Conservation (phyloP, 345 rosid genomes). For the Trapa incisa region DNA sequence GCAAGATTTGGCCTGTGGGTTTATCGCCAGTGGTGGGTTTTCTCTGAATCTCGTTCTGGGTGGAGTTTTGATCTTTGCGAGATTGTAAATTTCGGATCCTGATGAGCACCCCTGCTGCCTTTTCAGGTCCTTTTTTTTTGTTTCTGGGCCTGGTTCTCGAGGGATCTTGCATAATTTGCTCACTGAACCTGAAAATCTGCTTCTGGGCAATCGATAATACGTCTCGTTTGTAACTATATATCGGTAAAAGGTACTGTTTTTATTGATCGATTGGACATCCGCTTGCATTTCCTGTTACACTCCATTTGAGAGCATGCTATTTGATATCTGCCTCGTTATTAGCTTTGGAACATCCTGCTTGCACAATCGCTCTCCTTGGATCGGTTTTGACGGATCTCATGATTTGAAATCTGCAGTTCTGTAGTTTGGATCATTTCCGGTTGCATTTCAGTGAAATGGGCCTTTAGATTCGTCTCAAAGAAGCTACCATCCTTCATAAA, state of each 20-base stretch:
- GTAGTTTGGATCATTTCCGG: not conserved
- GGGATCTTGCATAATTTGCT: constrained; percentile 42
- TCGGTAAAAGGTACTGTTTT: constrained; percentile 28
- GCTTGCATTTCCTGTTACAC: constrained; percentile 3
- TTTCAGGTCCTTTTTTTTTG: constrained; percentile 23
- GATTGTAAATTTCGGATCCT: constrained; percentile 24
- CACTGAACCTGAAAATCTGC: constrained; percentile 29
- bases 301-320: constrained; percentile 3
- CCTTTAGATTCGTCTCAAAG: not conserved
- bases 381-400: not conserved
- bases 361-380: not conserved
- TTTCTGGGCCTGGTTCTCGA: constrained; percentile 27
- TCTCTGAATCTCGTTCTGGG: constrained; percentile 17
- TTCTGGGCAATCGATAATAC: not conserved
- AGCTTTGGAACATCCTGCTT: not conserved
- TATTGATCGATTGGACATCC: constrained; percentile 14
- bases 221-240: constrained; percentile 18
- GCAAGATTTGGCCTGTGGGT: constrained; percentile 45
- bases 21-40: constrained; percentile 6
- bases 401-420: not conserved
- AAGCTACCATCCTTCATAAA: not conserved
- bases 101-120: constrained; percentile 16
- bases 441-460: not conserved
- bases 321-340: not conserved
- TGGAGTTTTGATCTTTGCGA: constrained; percentile 44